A percentile compares a stretch with the other conserved stretches of the same genome.
Conservation (phyloP, 495 filamentous ascomycete genomes). For the Penicillium salamii region DNA sequence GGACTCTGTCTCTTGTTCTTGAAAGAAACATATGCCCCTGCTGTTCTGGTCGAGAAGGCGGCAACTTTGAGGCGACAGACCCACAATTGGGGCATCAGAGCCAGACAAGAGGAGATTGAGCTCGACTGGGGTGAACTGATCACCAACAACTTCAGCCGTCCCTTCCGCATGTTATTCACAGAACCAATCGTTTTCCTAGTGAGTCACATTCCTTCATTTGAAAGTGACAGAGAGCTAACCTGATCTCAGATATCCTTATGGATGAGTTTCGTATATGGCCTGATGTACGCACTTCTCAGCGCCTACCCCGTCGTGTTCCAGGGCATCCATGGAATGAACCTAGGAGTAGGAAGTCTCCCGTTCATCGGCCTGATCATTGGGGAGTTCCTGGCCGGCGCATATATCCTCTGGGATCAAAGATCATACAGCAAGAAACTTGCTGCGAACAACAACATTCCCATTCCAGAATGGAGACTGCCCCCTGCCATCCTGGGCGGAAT, state of each 20-base stretch:
- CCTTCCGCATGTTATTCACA: slow-evolving; percentile 45
- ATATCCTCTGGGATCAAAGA: slow-evolving; percentile 23
- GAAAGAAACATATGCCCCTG: slow-evolving; percentile 40
- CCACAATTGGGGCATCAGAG: slow-evolving; percentile 48
- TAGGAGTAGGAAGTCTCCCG: slow-evolving; percentile 36
- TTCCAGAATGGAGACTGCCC: slow-evolving; percentile 37
- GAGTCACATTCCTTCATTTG: no score
- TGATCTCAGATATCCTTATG: slow-evolving; percentile 40
- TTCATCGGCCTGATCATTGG: slow-evolving; percentile 43
- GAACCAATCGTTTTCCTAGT: slow-evolving; percentile 37
- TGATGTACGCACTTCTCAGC: slow-evolving; percentile 40
- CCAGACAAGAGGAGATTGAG: slow-evolving; percentile 48
- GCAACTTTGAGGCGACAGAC: slow-evolving; percentile 39
- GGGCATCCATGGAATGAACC: slow-evolving; percentile 34
- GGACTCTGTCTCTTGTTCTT: slow-evolving; percentile 31
- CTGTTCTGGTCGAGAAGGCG: slow-evolving; percentile 39
- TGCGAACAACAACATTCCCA: slow-evolving; percentile 31
- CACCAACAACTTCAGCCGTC: slow-evolving; percentile 41
- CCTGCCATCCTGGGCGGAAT: slow-evolving; percentile 49
- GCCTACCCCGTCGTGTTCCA: slow-evolving; percentile 44
- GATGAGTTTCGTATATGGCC: slow-evolving; percentile 46
- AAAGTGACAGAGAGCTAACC: no score
- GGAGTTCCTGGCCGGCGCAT: slow-evolving; percentile 30
- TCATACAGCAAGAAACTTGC: slow-evolving; percentile 29
- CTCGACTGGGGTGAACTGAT: slow-evolving; percentile 40